These are phyloP conservation scores for Nemophila menziesii DNA, from an alignment of 257 asterid genomes.

Conservation along the genomic window DNA sequence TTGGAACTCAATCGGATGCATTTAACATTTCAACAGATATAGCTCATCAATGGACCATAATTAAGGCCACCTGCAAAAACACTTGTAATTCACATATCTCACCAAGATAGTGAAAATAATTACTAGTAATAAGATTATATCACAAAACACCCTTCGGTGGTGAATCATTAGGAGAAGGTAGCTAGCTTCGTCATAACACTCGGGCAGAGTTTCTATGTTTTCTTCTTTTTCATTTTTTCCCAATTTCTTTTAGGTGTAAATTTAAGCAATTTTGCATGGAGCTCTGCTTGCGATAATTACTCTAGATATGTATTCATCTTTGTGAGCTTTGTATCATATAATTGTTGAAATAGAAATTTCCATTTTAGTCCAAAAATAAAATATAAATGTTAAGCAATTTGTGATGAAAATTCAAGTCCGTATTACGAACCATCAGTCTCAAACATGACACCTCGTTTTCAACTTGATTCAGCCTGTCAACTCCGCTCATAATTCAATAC, in stretches of 20 bases:
- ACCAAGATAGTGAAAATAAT: slow-evolving; percentile 3
- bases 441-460: not conserved
- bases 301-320: slow-evolving; percentile 6
- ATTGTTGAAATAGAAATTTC: slow-evolving; percentile 5
- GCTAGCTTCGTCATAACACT: slow-evolving; percentile 1
- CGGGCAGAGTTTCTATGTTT: slow-evolving; percentile 4
- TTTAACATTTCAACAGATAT: slow-evolving; percentile 48
- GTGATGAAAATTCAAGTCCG: not conserved
- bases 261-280: slow-evolving; percentile 45
- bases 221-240: not conserved
- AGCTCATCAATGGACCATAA: slow-evolving; percentile 36
- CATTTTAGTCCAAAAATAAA: not conserved
- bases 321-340: slow-evolving; percentile 11
- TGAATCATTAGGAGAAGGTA: slow-evolving; percentile 1
- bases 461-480: not conserved
- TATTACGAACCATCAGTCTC: not conserved
- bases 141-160: not conserved
- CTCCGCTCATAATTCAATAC: too few relatives aligned
- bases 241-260: slow-evolving; percentile 21
- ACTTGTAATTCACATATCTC: slow-evolving; percentile 4
- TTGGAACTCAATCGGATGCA: slow-evolving; percentile 71
- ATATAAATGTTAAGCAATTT: not conserved
- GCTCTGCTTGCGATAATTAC: slow-evolving; percentile 6
- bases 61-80: slow-evolving; percentile 12
- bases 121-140: not conserved